Evolutionary conservation across 768 basidiomycete genomes (phyloP).

Genomic region (Suillus luteus): DNA sequence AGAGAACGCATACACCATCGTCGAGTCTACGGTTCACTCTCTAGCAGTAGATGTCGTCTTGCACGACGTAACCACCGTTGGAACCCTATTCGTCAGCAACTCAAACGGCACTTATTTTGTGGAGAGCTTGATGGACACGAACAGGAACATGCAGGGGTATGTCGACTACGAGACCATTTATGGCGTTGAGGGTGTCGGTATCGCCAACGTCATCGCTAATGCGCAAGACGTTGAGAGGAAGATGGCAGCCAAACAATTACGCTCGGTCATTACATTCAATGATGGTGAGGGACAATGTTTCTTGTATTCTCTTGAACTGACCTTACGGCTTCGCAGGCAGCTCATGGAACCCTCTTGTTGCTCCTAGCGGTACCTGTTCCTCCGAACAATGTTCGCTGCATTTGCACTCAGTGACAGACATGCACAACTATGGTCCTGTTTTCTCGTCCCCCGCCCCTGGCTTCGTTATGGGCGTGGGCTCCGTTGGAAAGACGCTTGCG

Average conservation of each 20-base stretch:
- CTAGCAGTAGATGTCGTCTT: constrained; percentile 92
- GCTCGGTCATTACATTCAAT: constrained; percentile 85
- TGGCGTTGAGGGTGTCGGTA: constrained; percentile 86
- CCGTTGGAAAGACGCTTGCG: constrained; percentile 65
- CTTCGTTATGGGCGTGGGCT: constrained; percentile 95
- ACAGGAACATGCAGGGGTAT: constrained; percentile 83
- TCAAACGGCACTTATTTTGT: constrained; percentile 96
- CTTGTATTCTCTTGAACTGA: constrained; percentile 5
- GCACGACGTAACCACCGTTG: constrained; percentile 62
- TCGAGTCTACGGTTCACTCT: constrained; percentile 92
- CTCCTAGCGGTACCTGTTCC: constrained; percentile 60
- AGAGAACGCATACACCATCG: constrained; percentile 95
- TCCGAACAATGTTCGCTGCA: constrained; percentile 76
- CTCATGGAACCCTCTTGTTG: constrained; percentile 72
- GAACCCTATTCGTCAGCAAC: constrained; percentile 94
- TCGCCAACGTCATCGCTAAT: constrained; percentile 87
- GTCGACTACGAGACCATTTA: constrained; percentile 92
- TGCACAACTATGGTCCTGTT: constrained; percentile 92
- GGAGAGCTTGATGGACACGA: constrained; percentile 88
- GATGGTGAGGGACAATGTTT: constrained; percentile 53
- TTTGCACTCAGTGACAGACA: constrained; percentile 87
- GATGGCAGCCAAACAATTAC: constrained; percentile 68
- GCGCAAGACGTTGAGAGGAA: constrained; percentile 80
- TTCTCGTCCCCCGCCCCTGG: constrained; percentile 97
- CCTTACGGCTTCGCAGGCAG: constrained; percentile 45